Percentiles rank a stretch among this genome's conserved stretches.
These are phyloP conservation scores for Simmondsia chinensis DNA, from an alignment of 148 eudicot genomes.

Conservation along the genomic window DNA sequence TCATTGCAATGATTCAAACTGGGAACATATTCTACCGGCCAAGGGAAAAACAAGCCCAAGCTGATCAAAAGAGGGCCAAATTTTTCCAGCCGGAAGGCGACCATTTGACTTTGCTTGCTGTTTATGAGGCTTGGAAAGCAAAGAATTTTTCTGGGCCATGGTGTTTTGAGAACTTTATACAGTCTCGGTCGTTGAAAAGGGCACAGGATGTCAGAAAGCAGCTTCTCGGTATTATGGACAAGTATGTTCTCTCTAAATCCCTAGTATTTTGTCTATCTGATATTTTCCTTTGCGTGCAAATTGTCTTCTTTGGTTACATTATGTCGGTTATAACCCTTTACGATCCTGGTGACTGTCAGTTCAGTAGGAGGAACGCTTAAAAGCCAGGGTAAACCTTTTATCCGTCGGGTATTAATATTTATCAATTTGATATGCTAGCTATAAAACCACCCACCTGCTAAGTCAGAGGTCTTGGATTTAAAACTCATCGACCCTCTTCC, in stretches of 20 bases:
- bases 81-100: conserved; percentile 97
- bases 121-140: conserved; percentile 97
- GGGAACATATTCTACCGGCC: conserved; percentile 90
- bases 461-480: no score
- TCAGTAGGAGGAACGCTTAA: no score
- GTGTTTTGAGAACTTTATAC: conserved; percentile 95
- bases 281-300: no score
- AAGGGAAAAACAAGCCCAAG: conserved; percentile 95
- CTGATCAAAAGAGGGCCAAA: conserved; percentile 87
- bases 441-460: no score
- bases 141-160: conserved; percentile 85
- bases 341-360: no score
- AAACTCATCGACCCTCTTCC: no score
- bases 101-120: conserved; percentile 89
- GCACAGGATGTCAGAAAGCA: conserved; percentile 97
- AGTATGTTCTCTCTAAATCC: conserved; percentile 31
- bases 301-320: no score
- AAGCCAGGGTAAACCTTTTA: no score
- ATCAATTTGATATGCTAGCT: no score
- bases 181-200: conserved; percentile 85
- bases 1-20: conserved; percentile 92
- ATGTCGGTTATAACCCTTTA: no score
- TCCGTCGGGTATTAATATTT: no score
- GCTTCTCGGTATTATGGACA: conserved; percentile 92
- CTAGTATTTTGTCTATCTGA: neutral